Evolutionary conservation across 257 asterid species (phyloP), one percentile per base, ranked within the genome.

Genomic region (Nicotiana tabacum): DNA sequence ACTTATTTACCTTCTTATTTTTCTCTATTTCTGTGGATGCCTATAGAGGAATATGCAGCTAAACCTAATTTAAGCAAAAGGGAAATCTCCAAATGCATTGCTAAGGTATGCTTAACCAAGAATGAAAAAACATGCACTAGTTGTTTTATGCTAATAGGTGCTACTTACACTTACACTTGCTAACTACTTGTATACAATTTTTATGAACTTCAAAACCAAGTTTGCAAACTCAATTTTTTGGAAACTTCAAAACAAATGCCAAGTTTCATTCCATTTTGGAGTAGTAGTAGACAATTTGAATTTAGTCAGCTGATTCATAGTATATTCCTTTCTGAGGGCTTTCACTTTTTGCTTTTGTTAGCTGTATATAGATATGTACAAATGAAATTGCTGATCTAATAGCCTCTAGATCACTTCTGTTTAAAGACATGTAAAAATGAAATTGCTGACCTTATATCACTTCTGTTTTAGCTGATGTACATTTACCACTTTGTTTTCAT

Each of bases 201-300:
- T 18, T 18, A 3, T 10, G 27, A 57, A 56, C 24, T 16, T 56
- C 9, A 16, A 56, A 56, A 56, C 24, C n/a, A 13, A 56, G 62
- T 16, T 56, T 17, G 9, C 9, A 39, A 39, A 39, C 46, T 39
- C 8, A 37, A 37, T 37, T 5, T 35, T 16, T 68, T 18, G 56
- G 56, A 30, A 39, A 70, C n/a, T 39, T 70, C n/a, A 51, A 11
- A 21, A 70, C 11, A 21, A 15, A 43, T 70, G 37, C 60, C 78
- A 72, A 46, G 79, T 13, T 72, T 24, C 79, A 76, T 76, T 29
- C 80, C 43, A 76, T 27, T 76, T 51, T 51, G 64, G 37, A 56
- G 61, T 3, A 51, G 80, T 51, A 48, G 80, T 76, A 51, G 80
- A 76, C 16, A 76, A 76, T 24, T 76, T 76, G 64, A 53, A 76